Base-by-base conservation (phyloP, 2,329 filamentous ascomycete genomes). In the Tolypocladium sp. region DNA sequence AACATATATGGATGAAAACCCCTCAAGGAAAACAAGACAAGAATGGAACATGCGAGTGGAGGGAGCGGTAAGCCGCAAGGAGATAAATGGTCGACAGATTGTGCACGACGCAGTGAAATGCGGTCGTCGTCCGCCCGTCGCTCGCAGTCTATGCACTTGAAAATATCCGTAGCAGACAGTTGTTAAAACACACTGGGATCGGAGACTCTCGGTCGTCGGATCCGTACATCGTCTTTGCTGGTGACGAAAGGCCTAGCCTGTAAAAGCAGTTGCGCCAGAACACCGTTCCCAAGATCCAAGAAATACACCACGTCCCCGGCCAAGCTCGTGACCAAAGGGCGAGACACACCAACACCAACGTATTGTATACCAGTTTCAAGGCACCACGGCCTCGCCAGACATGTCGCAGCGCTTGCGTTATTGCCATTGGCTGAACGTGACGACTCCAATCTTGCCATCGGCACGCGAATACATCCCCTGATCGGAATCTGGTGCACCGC, bases 391-490 rank as follows among this genome's bases (percentile, higher is more conserved):
- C 25, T 33, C 46, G 46, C 7, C 46, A 4, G 17, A n/a, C 27
- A 35, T 9, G 30, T 12, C 49, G 49, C 27, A 35, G 30, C 20
- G 30, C 49, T 13, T 37, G 57, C 44, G 37, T 57, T 52, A 60
- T 35, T 61, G 64, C 57, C 70, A 71, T 40, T 66, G 62, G 60
- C 70, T 72, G 62, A 73, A 73, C 6, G 65, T 63, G 35, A 71
- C 65, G 9, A 67, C 61, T 5, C 64, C 67, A 33, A 68, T 63
- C 54, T 70, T 65, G 27, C 74, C 74, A 44, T 74, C 70, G 7
- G 73, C 74, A 59, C 72, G 65, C 12, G 69, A 69, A 60, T 74
- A 76, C 57, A 66, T 65, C 59, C 69, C 71, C 41, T 70, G 65
- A 12, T 68, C 66, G 15, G 66, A 64, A 17, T 73, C 72, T 7